These are phyloP conservation scores for Gossypium turneri DNA, from an alignment of 345 rosid species.

Conservation along the genomic window DNA sequence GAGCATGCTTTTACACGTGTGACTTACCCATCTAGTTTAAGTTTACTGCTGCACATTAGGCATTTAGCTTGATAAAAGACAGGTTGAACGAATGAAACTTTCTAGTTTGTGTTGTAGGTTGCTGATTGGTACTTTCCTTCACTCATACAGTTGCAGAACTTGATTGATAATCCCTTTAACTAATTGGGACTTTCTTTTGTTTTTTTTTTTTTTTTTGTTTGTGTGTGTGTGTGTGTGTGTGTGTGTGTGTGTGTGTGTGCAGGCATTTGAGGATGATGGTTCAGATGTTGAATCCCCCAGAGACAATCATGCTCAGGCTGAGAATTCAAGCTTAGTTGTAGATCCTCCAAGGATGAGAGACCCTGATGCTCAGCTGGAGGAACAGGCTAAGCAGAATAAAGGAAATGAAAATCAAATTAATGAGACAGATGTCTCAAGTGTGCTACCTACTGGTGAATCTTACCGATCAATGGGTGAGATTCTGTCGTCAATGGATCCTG, in stretches of 20 bases:
- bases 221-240: conserved; percentile 2
- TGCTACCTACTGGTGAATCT: conserved; percentile 58
- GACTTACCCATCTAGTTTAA: not conserved
- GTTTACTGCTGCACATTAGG: not conserved
- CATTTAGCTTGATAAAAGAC: not conserved
- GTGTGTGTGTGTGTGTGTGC: conserved; percentile 10
- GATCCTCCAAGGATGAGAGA: conserved; percentile 43
- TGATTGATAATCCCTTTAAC: conserved; percentile 9
- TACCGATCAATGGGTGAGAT: conserved; percentile 71
- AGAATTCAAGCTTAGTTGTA: conserved; percentile 38
- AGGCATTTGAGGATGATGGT: conserved; percentile 88
- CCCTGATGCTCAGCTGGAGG: conserved; percentile 45
- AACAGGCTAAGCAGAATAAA: conserved; percentile 48
- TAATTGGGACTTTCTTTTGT: conserved; percentile 9
- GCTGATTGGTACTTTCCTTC: not conserved
- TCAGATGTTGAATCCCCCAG: conserved; percentile 72
- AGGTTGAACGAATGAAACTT: not conserved
- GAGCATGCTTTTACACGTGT: not conserved
- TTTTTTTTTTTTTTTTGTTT: not conserved
- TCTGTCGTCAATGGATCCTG: conserved; percentile 57
- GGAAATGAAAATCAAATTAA: conserved; percentile 46
- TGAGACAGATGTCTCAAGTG: conserved; percentile 41
- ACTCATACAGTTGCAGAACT: not conserved
- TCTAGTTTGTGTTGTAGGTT: not conserved
- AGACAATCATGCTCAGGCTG: conserved; percentile 38